Conservation (phyloP, 78 protist species). For the Thecamonas trahens region DNA sequence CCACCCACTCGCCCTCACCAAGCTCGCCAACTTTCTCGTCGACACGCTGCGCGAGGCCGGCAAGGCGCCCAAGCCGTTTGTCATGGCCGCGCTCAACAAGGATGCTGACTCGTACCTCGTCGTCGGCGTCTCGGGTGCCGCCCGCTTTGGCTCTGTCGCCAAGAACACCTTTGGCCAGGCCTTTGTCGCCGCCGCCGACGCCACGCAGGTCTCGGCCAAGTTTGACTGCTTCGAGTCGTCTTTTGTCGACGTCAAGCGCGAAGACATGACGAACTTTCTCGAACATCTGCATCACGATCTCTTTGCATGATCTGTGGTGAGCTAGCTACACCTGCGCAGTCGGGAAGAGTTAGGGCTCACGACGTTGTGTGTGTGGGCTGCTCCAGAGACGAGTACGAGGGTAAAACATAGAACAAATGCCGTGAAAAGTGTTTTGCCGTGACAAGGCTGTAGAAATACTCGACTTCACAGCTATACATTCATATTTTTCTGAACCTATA, state of each 20-base stretch:
- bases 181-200: slow-evolving; percentile 34
- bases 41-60: slow-evolving; percentile 27
- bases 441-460: too few species aligned
- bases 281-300: slow-evolving; percentile 26
- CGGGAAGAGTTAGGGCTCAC: too few species aligned
- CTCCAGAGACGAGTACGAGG: too few species aligned
- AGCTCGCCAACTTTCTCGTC: slow-evolving; percentile 39
- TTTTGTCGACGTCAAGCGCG: slow-evolving; percentile 24
- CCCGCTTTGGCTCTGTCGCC: slow-evolving; percentile 1
- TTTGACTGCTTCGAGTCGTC: slow-evolving; percentile 46
- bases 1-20: slow-evolving; percentile 42
- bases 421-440: too few species aligned
- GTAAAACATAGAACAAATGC: too few species aligned
- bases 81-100: slow-evolving; percentile 37
- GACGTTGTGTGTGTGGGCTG: too few species aligned
- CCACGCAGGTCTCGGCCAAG: slow-evolving; percentile 20
- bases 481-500: too few species aligned
- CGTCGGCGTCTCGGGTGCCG: slow-evolving; percentile 41
- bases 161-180: slow-evolving; percentile 36
- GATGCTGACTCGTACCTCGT: slow-evolving; percentile 24
- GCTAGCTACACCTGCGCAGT: too few species aligned
- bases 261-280: slow-evolving; percentile 33
- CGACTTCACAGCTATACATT: too few species aligned
- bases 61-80: slow-evolving; percentile 32
- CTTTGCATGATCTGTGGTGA: not conserved